Percentiles rank a stretch among this genome's conserved stretches.
Evolutionary conservation across 1,284 basidiomycete genomes (phyloP).

Genomic region (Ceratobasidium sp.): DNA sequence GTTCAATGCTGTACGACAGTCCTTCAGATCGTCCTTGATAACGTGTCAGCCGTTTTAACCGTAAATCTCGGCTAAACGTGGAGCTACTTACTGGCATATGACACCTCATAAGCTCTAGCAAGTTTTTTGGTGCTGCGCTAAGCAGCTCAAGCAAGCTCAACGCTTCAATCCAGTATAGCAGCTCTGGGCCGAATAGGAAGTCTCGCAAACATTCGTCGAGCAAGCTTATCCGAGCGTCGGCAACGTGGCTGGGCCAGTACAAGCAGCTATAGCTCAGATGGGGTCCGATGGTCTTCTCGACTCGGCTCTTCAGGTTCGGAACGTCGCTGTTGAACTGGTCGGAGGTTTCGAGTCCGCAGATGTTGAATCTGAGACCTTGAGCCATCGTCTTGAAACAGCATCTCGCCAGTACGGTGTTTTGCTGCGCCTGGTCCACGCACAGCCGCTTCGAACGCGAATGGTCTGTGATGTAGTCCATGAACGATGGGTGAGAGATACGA

Average conservation of each 20-base stretch:
- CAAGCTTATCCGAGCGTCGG: neutral
- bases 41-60: neutral
- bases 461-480: neutral
- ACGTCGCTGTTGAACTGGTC: slow-evolving; percentile 13
- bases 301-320: neutral
- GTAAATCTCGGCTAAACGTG: too few relatives aligned
- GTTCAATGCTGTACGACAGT: neutral
- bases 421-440: neutral
- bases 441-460: neutral
- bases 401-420: neutral
- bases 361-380: neutral
- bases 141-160: slow-evolving; percentile 20
- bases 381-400: slow-evolving; percentile 3
- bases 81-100: neutral
- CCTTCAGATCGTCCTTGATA: neutral
- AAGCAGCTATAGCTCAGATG: slow-evolving; percentile 14
- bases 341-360: slow-evolving; percentile 19
- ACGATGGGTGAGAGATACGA: slow-evolving; percentile 33
- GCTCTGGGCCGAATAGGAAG: neutral
- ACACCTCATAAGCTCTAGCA: neutral
- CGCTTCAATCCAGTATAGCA: slow-evolving; percentile 33
- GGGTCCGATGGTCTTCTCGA: neutral
- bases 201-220: neutral
- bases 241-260: slow-evolving; percentile 13
- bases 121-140: neutral